phyloP scores from a whole-genome alignment of 2,329 filamentous ascomycete species.

The Apiospora malaysiana region DNA sequence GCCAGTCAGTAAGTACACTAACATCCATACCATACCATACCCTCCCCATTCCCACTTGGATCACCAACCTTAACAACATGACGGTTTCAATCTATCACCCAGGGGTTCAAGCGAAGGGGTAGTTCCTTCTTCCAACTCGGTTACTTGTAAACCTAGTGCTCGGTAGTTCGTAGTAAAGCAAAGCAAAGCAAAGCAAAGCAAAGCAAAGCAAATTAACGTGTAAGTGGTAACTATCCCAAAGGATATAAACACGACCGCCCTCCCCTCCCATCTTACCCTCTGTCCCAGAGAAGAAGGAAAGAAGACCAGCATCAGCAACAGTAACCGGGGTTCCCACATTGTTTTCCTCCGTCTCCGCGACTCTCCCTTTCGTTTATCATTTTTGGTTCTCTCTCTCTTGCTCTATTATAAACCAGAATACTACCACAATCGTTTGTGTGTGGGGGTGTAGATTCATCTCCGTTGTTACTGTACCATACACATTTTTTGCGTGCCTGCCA shows the following conservation, averaged over 20 bases:
- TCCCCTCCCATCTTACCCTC: neutral
- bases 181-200: neutral
- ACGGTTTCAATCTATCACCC: neutral
- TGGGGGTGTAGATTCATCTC: slow-evolving; percentile 1
- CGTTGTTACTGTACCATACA: neutral
- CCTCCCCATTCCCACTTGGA: neutral
- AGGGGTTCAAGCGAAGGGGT: neutral
- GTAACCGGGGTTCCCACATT: neutral
- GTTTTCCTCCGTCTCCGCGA: too few species aligned
- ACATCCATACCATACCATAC: neutral
- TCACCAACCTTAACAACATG: neutral
- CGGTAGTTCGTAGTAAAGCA: neutral
- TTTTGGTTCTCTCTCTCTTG: neutral
- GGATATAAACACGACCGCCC: slow-evolving; percentile 2
- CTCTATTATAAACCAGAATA: neutral
- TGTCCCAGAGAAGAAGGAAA: neutral
- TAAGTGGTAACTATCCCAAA: neutral
- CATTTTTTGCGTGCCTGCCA: too few species aligned
- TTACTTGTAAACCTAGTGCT: neutral
- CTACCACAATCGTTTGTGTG: neutral
- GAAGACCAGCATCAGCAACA: neutral
- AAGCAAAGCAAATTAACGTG: neutral
- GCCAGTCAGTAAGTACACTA: neutral
- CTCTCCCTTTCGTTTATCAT: neutral
- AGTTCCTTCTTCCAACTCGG: neutral